phyloP scores from a whole-genome alignment of 2,329 filamentous ascomycete genomes.

The Beauveria pseudobassiana region DNA sequence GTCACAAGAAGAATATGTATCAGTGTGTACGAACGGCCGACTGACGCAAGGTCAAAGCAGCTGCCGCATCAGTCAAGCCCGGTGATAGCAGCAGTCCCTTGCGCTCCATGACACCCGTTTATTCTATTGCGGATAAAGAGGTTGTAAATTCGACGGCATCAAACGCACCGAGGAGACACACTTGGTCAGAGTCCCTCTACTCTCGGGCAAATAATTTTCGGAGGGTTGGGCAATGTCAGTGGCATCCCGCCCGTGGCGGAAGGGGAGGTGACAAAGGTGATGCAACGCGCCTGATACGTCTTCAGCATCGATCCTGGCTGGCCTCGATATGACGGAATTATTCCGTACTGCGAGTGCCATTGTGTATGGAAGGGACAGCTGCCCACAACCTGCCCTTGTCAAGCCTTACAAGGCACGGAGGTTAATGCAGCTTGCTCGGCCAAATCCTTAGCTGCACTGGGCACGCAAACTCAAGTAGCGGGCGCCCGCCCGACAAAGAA shows the following conservation, averaged over 20 bases:
- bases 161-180: slow-evolving; percentile 23
- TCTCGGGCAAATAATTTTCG: slow-evolving; percentile 41
- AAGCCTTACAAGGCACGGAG: slow-evolving; percentile 13
- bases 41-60: slow-evolving; percentile 29
- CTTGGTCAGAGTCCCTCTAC: slow-evolving; percentile 34
- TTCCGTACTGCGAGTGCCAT: slow-evolving; percentile 14
- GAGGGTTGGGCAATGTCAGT: slow-evolving; percentile 30
- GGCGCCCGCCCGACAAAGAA: too few species aligned
- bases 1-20: slow-evolving; percentile 21
- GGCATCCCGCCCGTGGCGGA: slow-evolving; percentile 24
- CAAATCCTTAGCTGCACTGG: slow-evolving; percentile 19
- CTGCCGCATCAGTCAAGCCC: slow-evolving; percentile 27
- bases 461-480: slow-evolving; percentile 3
- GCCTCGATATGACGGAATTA: slow-evolving; percentile 24
- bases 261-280: slow-evolving; percentile 28
- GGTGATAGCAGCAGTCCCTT: slow-evolving; percentile 27
- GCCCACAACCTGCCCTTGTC: slow-evolving; percentile 17
- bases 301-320: slow-evolving; percentile 35
- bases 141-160: slow-evolving; percentile 35
- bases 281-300: slow-evolving; percentile 34
- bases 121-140: slow-evolving; percentile 32
- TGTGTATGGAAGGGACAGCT: slow-evolving; percentile 21
- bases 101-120: slow-evolving; percentile 31
- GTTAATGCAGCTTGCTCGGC: slow-evolving; percentile 22
- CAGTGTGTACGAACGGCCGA: slow-evolving; percentile 23